Percentiles rank a stretch among this genome's conserved stretches.
phyloP scores from a whole-genome alignment of 2,329 filamentous ascomycete species.

The Chaetomiaceae sp. region DNA sequence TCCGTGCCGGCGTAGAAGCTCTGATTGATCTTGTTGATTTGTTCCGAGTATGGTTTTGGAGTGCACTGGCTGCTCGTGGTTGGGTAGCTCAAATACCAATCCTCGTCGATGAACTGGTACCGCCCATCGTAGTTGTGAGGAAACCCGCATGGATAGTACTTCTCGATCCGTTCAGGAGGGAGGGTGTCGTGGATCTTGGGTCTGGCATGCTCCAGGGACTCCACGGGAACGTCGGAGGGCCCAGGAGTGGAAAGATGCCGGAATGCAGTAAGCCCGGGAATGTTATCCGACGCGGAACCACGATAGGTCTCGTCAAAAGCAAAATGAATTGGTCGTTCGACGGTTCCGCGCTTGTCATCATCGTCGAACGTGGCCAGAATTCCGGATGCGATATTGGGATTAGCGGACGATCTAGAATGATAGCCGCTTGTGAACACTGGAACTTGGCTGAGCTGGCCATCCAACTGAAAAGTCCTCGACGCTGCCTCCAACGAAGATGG shows the following conservation, averaged over 20 bases:
- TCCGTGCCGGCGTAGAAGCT: conserved; percentile 37
- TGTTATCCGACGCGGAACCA: background rate
- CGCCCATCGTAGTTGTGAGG: conserved; percentile 28
- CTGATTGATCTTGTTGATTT: conserved; percentile 24
- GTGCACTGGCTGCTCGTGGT: conserved; percentile 20
- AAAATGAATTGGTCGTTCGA: background rate
- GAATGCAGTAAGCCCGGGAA: background rate
- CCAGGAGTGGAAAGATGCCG: background rate
- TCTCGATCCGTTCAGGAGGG: conserved; percentile 22
- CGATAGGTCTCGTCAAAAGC: background rate
- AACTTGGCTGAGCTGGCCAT: background rate
- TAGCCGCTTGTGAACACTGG: background rate
- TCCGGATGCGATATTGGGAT: background rate
- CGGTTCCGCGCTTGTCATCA: background rate
- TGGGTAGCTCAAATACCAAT: conserved; percentile 25
- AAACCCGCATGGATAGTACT: conserved; percentile 29
- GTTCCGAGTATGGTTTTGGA: conserved; percentile 23
- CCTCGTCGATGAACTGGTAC: conserved; percentile 10
- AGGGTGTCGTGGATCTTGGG: conserved; percentile 29
- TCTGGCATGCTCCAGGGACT: background rate
- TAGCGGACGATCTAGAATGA: background rate
- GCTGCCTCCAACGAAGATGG: conserved; percentile 38
- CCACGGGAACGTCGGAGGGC: conserved; percentile 1
- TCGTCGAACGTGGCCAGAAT: background rate
- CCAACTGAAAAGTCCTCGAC: conserved; percentile 29